Conservation (phyloP, 495 filamentous ascomycete species). For the Evansstolkia leycettana region DNA sequence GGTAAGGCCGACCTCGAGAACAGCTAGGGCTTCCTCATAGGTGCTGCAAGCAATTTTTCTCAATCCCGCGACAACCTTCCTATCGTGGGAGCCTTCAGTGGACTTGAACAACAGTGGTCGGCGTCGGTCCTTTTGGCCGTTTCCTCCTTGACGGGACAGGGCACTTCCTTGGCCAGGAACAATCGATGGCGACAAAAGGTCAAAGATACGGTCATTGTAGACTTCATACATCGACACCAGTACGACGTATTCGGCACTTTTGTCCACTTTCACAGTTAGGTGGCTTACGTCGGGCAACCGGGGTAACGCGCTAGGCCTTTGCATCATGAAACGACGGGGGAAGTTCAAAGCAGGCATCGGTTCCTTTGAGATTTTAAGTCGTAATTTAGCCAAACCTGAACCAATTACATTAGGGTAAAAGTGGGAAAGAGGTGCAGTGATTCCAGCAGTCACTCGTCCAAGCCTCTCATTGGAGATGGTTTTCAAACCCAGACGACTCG, state of each 20-base stretch:
- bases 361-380: slow-evolving; percentile 35
- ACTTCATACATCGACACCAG: slow-evolving; percentile 98
- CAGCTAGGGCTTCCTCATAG: slow-evolving; percentile 76
- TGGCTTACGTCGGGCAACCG: slow-evolving; percentile 63
- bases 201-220: slow-evolving; percentile 96
- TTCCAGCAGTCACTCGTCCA: slow-evolving; percentile 6
- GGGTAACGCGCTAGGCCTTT: slow-evolving; percentile 53
- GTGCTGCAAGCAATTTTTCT: slow-evolving; percentile 81
- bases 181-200: slow-evolving; percentile 56
- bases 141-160: slow-evolving; percentile 25
- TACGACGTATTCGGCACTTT: slow-evolving; percentile 72
- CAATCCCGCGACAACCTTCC: slow-evolving; percentile 84
- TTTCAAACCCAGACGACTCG: slow-evolving; percentile 1
- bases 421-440: slow-evolving; percentile 8
- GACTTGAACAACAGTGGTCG: slow-evolving; percentile 76
- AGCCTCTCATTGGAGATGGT: slow-evolving; percentile 2
- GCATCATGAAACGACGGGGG: slow-evolving; percentile 44
- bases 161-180: slow-evolving; percentile 25
- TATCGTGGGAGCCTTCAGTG: slow-evolving; percentile 70
- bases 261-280: slow-evolving; percentile 53
- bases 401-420: slow-evolving; percentile 9
- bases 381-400: slow-evolving; percentile 22
- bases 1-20: slow-evolving; percentile 79
- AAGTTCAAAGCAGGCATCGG: slow-evolving; percentile 33
- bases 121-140: slow-evolving; percentile 53